Evolutionary conservation across 2,329 filamentous ascomycete species (phyloP).

Genomic region (Fusarium sp.): DNA sequence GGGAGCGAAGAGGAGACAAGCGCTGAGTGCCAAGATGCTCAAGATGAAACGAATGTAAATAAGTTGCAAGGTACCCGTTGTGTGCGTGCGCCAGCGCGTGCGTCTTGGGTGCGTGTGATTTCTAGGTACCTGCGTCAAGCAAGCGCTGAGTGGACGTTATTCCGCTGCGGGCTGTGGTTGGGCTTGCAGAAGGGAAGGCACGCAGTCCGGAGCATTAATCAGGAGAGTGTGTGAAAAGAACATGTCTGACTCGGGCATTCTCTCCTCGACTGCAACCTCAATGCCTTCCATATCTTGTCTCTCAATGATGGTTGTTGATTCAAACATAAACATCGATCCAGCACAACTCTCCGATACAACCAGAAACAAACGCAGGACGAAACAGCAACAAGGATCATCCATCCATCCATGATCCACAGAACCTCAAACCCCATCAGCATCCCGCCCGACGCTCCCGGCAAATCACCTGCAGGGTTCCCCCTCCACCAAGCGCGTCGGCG

Average conservation of each 20-base stretch:
- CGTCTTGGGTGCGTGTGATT: conserved; percentile 5
- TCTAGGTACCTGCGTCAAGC: not conserved
- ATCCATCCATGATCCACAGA: not conserved
- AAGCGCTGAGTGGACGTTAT: not conserved
- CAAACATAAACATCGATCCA: not conserved
- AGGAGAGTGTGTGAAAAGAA: not conserved
- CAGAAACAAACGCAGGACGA: conserved; percentile 4
- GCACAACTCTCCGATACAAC: not conserved
- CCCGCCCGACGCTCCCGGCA: not conserved
- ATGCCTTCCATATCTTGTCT: not conserved
- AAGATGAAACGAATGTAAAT: conserved; percentile 32
- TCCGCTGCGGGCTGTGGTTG: not conserved
- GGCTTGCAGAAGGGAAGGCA: not conserved
- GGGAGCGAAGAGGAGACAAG: not conserved
- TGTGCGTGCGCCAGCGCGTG: not conserved
- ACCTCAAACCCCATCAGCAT: not conserved
- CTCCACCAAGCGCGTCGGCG: conserved; percentile 14
- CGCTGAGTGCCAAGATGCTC: conserved; percentile 28
- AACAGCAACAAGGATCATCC: conserved; percentile 11
- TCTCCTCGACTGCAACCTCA: not conserved
- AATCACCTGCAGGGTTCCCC: not conserved
- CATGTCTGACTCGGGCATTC: not conserved
- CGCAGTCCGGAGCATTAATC: not conserved
- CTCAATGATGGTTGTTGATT: not conserved
- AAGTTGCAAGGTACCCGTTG: not conserved